phyloP scores from a whole-genome alignment of 139 green algal species.

The Asterochloris erici region DNA sequence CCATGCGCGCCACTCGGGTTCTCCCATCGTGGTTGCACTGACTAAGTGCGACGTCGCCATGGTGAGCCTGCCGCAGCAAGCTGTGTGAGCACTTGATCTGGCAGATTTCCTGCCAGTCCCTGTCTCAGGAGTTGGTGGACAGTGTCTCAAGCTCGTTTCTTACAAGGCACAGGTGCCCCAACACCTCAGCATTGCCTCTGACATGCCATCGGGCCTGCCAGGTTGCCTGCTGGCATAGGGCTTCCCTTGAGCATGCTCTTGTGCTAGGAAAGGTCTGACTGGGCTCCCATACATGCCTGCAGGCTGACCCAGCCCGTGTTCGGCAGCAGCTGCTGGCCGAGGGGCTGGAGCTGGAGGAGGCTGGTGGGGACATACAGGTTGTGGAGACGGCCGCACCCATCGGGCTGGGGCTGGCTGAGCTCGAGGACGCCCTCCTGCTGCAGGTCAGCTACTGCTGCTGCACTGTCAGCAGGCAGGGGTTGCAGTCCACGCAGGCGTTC shows the following conservation, averaged over 20 bases:
- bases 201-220: too few species aligned
- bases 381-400: conserved; percentile 63
- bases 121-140: too few species aligned
- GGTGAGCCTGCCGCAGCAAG: not conserved
- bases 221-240: too few species aligned
- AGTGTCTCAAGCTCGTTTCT: too few species aligned
- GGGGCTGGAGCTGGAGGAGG: conserved; percentile 84
- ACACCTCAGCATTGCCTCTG: too few species aligned
- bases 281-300: not conserved
- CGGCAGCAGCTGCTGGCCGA: conserved; percentile 63
- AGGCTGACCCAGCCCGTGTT: conserved; percentile 38
- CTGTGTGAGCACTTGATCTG: not conserved
- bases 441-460: conserved; percentile 40
- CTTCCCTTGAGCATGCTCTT: too few species aligned
- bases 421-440: conserved; percentile 87
- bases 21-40: conserved; percentile 84
- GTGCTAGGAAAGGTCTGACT: too few species aligned
- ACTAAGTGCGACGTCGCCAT: conserved; percentile 80
- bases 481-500: too few species aligned
- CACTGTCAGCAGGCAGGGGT: too few species aligned
- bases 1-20: conserved; percentile 58
- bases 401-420: conserved; percentile 60
- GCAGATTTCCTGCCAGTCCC: too few species aligned
- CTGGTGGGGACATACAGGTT: conserved; percentile 75
- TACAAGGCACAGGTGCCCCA: too few species aligned